Base-by-base conservation (phyloP, 2,329 filamentous ascomycete genomes). In the Plectosphaerella cucumerina region DNA sequence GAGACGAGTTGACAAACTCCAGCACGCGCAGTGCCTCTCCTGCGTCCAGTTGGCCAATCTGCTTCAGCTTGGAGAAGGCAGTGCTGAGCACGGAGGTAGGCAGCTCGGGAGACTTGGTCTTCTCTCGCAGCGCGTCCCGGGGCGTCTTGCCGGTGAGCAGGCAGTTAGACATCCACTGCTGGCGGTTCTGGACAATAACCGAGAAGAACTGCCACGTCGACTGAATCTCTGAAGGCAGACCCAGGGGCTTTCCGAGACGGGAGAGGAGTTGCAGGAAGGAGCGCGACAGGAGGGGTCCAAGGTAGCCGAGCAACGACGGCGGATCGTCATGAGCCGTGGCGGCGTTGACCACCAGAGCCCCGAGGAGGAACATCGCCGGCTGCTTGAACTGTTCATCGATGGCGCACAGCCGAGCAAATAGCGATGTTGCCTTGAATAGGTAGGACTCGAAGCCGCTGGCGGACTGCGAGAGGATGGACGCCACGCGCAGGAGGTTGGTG, bases 91-190 rank as follows among this genome's bases (percentile, higher is more conserved):
- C 81, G 1, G 91, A 88, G 56, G 83, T 72, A 0, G 73, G 61
- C 5, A 74, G 62, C 48, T 77, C 73, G 14, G 76, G 71, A 23
- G 78, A 72, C 58, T 79, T 79, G 44, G 73, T 69, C 44, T 75
- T 77, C 42, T 72, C 72, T 56, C 83, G 83, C 61, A 90, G 73
- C 5, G 87, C 81, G 59, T 94, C 85, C 55, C 89, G 84, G 4
- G 93, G 91, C 1, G 90, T 90, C 62, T 85, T 87, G 20, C 92
- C 94, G 6, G 91, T 97, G 37, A 97, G 82, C 9, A 99, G 77
- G 63, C 92, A 96, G 55, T 96, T 90, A 0, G 93, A 90, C 73
- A 99, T 89, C 89, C 93, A 97, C 63, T 96, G 92, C 65, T 99
- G 94, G 56, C 90, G 86, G 64, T 90, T 92, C 58, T 88, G 87